These are phyloP conservation scores for Plasmodiophora brassicae DNA, from an alignment of 208 protist species.

Conservation along the genomic window DNA sequence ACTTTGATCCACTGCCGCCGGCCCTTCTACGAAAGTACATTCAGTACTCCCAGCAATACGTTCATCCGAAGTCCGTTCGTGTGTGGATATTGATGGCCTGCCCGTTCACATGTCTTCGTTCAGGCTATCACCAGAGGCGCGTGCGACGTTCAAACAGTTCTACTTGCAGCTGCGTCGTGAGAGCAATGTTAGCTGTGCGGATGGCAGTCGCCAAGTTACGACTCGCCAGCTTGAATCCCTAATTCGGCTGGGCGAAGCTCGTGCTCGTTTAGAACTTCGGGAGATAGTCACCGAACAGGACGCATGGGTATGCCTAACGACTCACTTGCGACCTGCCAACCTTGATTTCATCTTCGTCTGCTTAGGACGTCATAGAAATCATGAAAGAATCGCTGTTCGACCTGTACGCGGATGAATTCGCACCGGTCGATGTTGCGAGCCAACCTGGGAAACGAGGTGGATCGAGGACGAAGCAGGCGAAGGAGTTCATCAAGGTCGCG, in stretches of 20 bases:
- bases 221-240: slow-evolving; percentile 58
- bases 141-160: slow-evolving; percentile 33
- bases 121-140: neutral
- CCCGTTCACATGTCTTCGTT: neutral
- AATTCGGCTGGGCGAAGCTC: slow-evolving; percentile 52
- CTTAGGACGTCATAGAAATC: neutral
- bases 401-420: slow-evolving; percentile 9
- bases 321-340: neutral
- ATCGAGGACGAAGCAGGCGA: neutral
- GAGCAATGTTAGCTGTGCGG: neutral
- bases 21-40: slow-evolving; percentile 57
- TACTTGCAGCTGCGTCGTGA: slow-evolving; percentile 44
- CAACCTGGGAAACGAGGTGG: neutral
- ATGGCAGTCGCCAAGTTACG: slow-evolving; percentile 48
- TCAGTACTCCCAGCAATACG: slow-evolving; percentile 47
- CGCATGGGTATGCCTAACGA: neutral
- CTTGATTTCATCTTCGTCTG: neutral
- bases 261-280: slow-evolving; percentile 42
- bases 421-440: neutral
- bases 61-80: slow-evolving; percentile 35
- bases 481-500: neutral
- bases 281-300: slow-evolving; percentile 30
- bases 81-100: neutral
- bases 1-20: slow-evolving; percentile 45
- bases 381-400: slow-evolving; percentile 32